These are phyloP conservation scores for Saccharum hybrid DNA, from an alignment of 202 grass and related monocot genomes.

Conservation along the genomic window DNA sequence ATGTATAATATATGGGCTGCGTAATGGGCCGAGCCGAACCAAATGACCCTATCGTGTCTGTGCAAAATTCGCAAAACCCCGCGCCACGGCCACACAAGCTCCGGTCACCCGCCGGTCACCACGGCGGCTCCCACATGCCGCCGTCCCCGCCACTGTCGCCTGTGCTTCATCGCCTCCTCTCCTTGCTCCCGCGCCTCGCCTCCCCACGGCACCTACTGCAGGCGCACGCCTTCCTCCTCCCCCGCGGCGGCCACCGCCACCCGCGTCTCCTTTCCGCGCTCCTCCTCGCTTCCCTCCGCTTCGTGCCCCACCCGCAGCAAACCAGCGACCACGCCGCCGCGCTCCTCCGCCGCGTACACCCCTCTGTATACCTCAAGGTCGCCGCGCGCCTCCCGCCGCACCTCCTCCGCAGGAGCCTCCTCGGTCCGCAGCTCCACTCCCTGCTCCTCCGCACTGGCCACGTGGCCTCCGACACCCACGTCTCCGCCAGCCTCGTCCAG, in stretches of 20 bases:
- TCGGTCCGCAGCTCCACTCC: slow-evolving; percentile 55
- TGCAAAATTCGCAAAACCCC: background rate
- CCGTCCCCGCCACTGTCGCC: background rate
- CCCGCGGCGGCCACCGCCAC: slow-evolving; percentile 45
- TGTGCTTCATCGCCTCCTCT: slow-evolving; percentile 37
- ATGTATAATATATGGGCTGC: background rate
- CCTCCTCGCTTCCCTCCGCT: slow-evolving; percentile 58
- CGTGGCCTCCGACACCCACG: slow-evolving; percentile 43
- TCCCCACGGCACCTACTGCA: slow-evolving; percentile 48
- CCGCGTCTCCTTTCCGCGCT: slow-evolving; percentile 49
- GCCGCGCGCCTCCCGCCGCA: slow-evolving; percentile 2
- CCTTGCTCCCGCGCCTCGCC: slow-evolving; percentile 38
- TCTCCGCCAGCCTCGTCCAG: slow-evolving; percentile 57
- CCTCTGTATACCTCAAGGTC: slow-evolving; percentile 39
- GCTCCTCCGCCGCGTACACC: slow-evolving; percentile 40
- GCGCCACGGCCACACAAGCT: background rate
- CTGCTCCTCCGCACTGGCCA: slow-evolving; percentile 49
- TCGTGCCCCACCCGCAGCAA: slow-evolving; percentile 13
- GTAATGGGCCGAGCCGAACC: background rate
- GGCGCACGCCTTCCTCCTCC: slow-evolving; percentile 54
- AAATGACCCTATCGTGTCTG: background rate
- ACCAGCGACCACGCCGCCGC: slow-evolving; percentile 14
- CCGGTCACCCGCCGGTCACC: background rate
- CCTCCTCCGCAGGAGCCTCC: slow-evolving; percentile 37
- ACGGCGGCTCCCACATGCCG: slow-evolving; percentile 21